Evolutionary conservation across 1,284 basidiomycete genomes (phyloP), one percentile per base, ranked within the genome.

Genomic region (Gomphus bonarii): DNA sequence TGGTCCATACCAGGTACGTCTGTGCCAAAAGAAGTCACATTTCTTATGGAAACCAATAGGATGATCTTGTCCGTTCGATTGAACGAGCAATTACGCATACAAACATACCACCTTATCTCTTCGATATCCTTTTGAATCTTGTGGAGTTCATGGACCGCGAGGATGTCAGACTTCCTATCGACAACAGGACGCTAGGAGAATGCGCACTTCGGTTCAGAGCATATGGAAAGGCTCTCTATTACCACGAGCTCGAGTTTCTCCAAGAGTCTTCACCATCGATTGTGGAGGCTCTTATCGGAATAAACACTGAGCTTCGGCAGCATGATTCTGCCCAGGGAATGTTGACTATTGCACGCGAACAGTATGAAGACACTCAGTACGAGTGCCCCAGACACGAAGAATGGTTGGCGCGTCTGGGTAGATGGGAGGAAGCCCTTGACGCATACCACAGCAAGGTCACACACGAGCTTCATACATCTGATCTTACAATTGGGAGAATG

Each of bases 101-200:
- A 10, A 82, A 78, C 3, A 85, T 92, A 2, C 91, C 95, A 0
- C 80, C 91, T 3, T 94, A 98, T 57, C 79, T 99, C 33, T 91
- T 97, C 18, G 91, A 97, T 68, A 83, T 91, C 49, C 76, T 99
- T 31, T 81, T 99, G 60, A 95, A 95, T 69, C 78, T 99, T 20
- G 94, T 94, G 7, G 97, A 99, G 70, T 99, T 99, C 69, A 97
- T 99, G 91, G 97, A 99, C 71, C 97, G 98, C 65, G 95, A 99
- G 70, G 97, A 98, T 69, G 97, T 97, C 68, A 82, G 91, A 1
- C 76, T 99, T 1, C 93, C 94, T 0, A 97, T 99, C 63, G 93
- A 97, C 64, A 88, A 95, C 62, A 83, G 91, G 54, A 90, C 91
- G 11, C 81, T 99, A 6, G 97, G 97, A 54, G 91, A 95, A 68